A percentile compares a stretch with the other conserved stretches of the same genome.
Evolutionary conservation across 352 stramenopile species (phyloP).

Genomic region (Thraustotheca clavata): DNA sequence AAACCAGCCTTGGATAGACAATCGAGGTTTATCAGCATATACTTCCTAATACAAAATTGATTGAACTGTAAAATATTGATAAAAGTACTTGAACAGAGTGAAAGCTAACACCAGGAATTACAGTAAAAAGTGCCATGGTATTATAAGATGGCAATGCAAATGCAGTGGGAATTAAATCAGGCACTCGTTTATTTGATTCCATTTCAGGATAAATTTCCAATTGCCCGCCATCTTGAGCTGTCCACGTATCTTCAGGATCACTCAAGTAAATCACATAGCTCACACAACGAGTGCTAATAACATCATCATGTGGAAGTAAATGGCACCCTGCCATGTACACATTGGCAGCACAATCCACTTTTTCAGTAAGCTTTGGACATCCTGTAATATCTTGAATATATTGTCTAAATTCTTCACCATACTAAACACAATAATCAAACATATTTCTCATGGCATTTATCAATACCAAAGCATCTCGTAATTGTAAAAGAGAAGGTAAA

Average conservation of each 20-base stretch:
- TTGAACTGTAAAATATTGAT: background rate
- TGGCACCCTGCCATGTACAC: conserved; percentile 86
- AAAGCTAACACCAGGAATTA: conserved; percentile 80
- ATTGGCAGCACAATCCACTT: conserved; percentile 87
- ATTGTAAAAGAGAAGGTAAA: conserved; percentile 62
- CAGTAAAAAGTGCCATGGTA: conserved; percentile 85
- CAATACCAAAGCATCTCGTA: conserved; percentile 56
- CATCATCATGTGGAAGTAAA: conserved; percentile 90
- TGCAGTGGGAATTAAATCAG: conserved; percentile 27
- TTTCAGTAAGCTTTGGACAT: conserved; percentile 36
- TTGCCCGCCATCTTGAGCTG: conserved; percentile 63
- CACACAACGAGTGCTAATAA: conserved; percentile 85
- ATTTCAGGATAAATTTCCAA: conserved; percentile 80
- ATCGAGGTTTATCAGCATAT: conserved; percentile 61
- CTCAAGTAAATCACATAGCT: conserved; percentile 91
- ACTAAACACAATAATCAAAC: conserved; percentile 23
- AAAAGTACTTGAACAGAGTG: conserved; percentile 62
- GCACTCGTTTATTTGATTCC: conserved; percentile 24
- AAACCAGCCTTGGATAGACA: conserved; percentile 80
- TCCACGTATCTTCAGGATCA: conserved; percentile 70
- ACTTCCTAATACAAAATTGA: conserved; percentile 54
- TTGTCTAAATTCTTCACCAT: conserved; percentile 72
- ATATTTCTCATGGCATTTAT: background rate
- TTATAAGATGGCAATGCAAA: conserved; percentile 72
- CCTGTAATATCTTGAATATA: conserved; percentile 67